Base-by-base conservation (phyloP, 2,329 filamentous ascomycete species). In the Nigrospora osmanthi region DNA sequence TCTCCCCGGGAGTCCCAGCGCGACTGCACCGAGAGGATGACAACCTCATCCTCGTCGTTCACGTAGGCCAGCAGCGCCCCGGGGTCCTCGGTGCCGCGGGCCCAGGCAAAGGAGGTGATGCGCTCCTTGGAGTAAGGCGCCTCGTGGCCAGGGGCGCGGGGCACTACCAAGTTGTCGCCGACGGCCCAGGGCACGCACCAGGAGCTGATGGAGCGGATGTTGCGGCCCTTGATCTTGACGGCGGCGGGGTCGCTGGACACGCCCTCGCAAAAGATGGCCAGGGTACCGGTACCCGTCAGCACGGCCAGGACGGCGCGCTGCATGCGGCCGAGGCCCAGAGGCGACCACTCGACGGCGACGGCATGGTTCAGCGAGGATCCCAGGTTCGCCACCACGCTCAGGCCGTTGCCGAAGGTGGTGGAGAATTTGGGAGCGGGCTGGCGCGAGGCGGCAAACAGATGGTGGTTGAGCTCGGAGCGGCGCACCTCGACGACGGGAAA, bases 111-210 rank as follows among this genome's bases (percentile, higher is more conserved):
- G 0, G 73, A 66, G 6, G 66, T 64, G 37, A 80, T 67, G 41
- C 67, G 52, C 50, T 68, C 59, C 38, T 55, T 58, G 23, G 55
- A 53, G n/a, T 56, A 59, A 1, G 63, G 51, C 28, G 52, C 45
- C 33, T 59, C 44, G 45, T 59, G 49, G 1, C 49, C 54, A 49
- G 54, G 63, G 31, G 62, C 58, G 28, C 69, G 66, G 0, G 75
- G 76, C 9, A 80, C 56, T 7, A 74, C 66, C 28, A 78, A 47
- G 3, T 68, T 68, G 35, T 71, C 74, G 7, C 78, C 78, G 3
- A 80, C 59, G 0, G 73, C 74, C 76, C 77, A 81, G 1, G 79
- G 64, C 1, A 75, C 66, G 45, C 69, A 64, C 76, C 77, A 81
- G 14, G 65, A 66, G 28, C 61, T 55, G 35, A 64, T 55, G 28